phyloP scores from a whole-genome alignment of 2,329 filamentous ascomycete genomes.

The Diaporthe ilicicola region DNA sequence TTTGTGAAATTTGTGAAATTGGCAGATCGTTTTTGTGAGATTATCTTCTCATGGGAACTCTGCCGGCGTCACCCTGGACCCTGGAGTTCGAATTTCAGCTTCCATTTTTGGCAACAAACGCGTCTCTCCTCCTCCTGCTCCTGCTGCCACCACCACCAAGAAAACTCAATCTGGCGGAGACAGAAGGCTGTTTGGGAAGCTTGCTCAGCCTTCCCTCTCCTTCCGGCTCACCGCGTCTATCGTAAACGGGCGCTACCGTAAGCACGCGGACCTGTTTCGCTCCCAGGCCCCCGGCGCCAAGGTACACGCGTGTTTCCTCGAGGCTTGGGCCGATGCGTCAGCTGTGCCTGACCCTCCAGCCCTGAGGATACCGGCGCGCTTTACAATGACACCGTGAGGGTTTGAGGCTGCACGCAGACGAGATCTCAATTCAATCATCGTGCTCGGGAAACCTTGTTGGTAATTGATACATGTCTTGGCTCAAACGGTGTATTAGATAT shows the following conservation, averaged over 20 bases:
- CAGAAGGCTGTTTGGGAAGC: not conserved
- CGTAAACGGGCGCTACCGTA: not conserved
- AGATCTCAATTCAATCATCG: conserved; percentile 20
- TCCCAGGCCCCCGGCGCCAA: conserved; percentile 3
- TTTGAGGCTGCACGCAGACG: conserved; percentile 23
- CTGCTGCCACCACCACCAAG: no score
- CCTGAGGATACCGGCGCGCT: conserved; percentile 17
- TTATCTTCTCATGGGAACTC: not conserved
- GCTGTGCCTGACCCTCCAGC: conserved; percentile 1
- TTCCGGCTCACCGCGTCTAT: not conserved
- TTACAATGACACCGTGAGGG: conserved; percentile 13
- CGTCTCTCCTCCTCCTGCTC: not conserved
- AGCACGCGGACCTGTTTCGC: conserved; percentile 1
- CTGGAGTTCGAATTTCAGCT: not conserved
- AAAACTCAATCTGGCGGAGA: conserved; percentile 10
- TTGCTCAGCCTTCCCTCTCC: not conserved
- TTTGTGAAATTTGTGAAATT: conserved; percentile 7
- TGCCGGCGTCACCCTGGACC: conserved; percentile 10
- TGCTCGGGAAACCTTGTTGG: conserved; percentile 10
- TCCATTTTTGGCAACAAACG: conserved; percentile 10
- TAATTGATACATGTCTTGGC: conserved; percentile 19
- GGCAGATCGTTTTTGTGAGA: conserved; percentile 9
- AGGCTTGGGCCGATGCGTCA: conserved; percentile 10
- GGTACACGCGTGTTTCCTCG: not conserved
- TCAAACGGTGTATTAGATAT: conserved; percentile 19